Base-by-base conservation (phyloP, 2,329 filamentous ascomycete species). In the Zalaria sp. region DNA sequence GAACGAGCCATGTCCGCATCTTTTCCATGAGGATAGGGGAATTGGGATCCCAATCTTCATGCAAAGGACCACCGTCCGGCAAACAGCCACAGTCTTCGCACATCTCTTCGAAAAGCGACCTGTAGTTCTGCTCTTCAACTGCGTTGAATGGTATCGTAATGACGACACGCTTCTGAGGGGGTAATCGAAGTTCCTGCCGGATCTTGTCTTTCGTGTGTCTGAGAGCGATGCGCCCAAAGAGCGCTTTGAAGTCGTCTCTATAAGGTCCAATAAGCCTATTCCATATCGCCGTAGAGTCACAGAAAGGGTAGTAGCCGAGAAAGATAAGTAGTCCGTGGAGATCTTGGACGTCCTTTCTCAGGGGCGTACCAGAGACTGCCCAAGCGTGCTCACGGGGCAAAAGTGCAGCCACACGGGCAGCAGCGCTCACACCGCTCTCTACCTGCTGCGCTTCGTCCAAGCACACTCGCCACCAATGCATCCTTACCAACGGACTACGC, bases 131-230 rank as follows among this genome's bases (percentile, higher is more conserved):
- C 55, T 95, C 84, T 56, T 96, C 91, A 7, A 96, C 75, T 0
- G 84, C 77, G 0, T 83, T 91, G 53, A 96, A 93, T 0, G 91
- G 86, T 57, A 94, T 79, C 1, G 82, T 91, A 44, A 96, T 84
- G 7, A 93, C 80, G 47, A 86, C 79, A 6, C 91, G 78, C 53
- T 83, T 88, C 55, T 98, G 91, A 0, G 77, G 69, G 6, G 91
- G 91, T 7, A 98, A 61, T 2, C 69, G 68, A 32, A 96, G 70
- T 53, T 98, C 88, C 44, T 82, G 70, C 32, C 86, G 75, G 5
- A 96, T 77, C 25, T 76, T 69, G 25, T 80, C 76, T 59, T 96
- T 98, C 2, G 81, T 93, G 57, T 98, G 89, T 1, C 91, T 77
- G 40, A 96, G 63, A 3, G 86, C 73, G 35, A 96, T 77, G 1